A percentile compares a stretch with the other conserved stretches of the same genome.
phyloP scores from a whole-genome alignment of 768 basidiomycete genomes.

The Plicaturopsis crispa region DNA sequence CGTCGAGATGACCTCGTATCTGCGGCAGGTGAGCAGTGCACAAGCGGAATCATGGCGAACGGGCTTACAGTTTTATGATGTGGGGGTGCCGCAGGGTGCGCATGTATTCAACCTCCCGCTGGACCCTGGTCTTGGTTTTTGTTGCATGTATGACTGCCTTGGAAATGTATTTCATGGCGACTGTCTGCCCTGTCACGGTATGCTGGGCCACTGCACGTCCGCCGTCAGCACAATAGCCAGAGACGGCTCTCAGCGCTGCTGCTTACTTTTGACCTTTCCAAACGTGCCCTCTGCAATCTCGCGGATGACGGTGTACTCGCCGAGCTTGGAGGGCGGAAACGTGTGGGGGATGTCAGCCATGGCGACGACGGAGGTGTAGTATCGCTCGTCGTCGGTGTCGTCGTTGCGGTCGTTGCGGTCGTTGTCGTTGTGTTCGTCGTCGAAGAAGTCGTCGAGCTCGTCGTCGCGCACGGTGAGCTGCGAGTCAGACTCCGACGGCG shows the following conservation, averaged over 20 bases:
- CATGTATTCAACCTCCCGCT: slow-evolving; percentile 96
- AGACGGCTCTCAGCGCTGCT: slow-evolving; percentile 4
- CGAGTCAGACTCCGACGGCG: too few species aligned
- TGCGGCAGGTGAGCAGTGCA: slow-evolving; percentile 19
- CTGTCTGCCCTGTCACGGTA: slow-evolving; percentile 88
- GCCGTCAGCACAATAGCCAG: slow-evolving; percentile 8
- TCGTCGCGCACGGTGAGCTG: too few species aligned
- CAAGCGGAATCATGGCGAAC: slow-evolving; percentile 4
- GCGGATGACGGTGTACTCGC: slow-evolving; percentile 81
- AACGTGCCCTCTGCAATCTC: slow-evolving; percentile 97
- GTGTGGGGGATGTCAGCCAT: too few species aligned
- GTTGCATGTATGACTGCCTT: slow-evolving; percentile 89
- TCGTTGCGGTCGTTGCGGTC: too few species aligned
- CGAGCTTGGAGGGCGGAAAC: slow-evolving; percentile 69
- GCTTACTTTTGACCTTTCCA: slow-evolving; percentile 97
- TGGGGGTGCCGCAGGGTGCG: slow-evolving; percentile 90
- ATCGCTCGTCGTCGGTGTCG: too few species aligned
- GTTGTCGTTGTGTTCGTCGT: too few species aligned
- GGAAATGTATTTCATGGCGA: slow-evolving; percentile 97
- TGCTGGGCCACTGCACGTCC: slow-evolving; percentile 75
- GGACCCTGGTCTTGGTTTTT: slow-evolving; percentile 87
- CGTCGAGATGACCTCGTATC: slow-evolving; percentile 87
- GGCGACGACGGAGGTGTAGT: too few species aligned
- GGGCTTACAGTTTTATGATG: slow-evolving; percentile 89
- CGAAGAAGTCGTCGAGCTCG: too few species aligned